These are phyloP conservation scores for Clonostachys sp. DNA, from an alignment of 2,329 filamentous ascomycete species.

Conservation along the genomic window DNA sequence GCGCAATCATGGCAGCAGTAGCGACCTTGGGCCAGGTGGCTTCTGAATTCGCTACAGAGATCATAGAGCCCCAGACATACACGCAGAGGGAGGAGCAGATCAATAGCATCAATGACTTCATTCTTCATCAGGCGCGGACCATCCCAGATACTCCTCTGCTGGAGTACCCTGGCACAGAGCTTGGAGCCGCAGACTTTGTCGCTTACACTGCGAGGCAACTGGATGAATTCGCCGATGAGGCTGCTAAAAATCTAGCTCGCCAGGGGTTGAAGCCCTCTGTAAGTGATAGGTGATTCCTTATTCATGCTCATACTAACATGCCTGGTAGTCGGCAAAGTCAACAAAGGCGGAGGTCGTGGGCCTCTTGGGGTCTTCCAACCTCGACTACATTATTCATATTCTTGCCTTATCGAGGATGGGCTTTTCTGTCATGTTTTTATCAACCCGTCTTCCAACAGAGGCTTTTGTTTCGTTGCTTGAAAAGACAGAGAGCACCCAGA, in stretches of 20 bases:
- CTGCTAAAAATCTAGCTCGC: slow-evolving; percentile 6
- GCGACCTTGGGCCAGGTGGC: too few species aligned
- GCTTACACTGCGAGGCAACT: slow-evolving; percentile 14
- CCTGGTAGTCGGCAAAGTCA: background rate
- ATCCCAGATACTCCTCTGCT: slow-evolving; percentile 13
- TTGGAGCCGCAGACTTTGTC: slow-evolving; percentile 10
- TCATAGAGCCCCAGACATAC: background rate
- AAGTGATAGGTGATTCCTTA: background rate
- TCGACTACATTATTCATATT: slow-evolving; percentile 48
- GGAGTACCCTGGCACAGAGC: slow-evolving; percentile 11
- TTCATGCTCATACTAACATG: background rate
- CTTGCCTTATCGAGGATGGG: slow-evolving; percentile 49
- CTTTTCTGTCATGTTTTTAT: slow-evolving; percentile 29
- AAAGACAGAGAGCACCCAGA: slow-evolving; percentile 6
- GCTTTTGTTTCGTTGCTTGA: slow-evolving; percentile 8
- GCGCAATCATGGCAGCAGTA: too few species aligned
- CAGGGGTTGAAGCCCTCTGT: slow-evolving; percentile 7
- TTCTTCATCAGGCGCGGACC: slow-evolving; percentile 8
- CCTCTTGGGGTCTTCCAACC: slow-evolving; percentile 44
- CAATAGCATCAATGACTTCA: slow-evolving; percentile 12
- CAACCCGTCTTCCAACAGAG: slow-evolving; percentile 8
- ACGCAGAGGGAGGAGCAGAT: slow-evolving; percentile 4
- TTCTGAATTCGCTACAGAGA: too few species aligned
- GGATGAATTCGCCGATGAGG: slow-evolving; percentile 13
- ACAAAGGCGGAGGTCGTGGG: slow-evolving; percentile 24